Evolutionary conservation across 2,329 filamentous ascomycete genomes (phyloP).

Genomic region (Pseudofabraea citricarpa): DNA sequence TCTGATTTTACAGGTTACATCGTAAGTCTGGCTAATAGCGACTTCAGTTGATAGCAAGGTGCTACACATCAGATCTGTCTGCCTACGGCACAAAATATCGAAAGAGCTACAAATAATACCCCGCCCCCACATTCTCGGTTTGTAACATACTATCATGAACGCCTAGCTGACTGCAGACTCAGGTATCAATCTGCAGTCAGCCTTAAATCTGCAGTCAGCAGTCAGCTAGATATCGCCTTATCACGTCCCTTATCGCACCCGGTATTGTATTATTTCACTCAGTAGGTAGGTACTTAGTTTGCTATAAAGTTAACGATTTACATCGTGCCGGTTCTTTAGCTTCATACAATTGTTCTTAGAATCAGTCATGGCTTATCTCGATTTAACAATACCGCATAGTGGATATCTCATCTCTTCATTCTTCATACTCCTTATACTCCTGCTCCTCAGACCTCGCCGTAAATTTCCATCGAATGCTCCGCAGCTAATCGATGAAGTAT

Average conservation of each 20-base stretch:
- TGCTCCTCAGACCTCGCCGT: background rate
- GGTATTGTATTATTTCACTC: background rate
- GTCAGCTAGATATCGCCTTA: too few species aligned
- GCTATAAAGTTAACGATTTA: background rate
- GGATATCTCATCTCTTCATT: background rate
- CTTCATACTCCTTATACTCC: constrained; percentile 1
- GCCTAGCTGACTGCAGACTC: background rate
- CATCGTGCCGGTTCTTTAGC: background rate
- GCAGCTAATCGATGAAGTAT: constrained; percentile 18
- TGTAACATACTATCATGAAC: background rate
- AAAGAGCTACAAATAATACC: background rate
- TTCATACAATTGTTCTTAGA: background rate
- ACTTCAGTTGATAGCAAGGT: background rate
- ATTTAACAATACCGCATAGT: background rate
- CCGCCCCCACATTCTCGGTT: background rate
- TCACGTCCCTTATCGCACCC: background rate
- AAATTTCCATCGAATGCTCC: constrained; percentile 21
- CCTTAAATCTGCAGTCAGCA: too few species aligned
- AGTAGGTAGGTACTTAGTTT: background rate
- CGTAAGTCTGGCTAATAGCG: background rate
- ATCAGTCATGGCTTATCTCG: background rate
- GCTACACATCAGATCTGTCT: background rate
- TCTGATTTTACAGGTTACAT: background rate
- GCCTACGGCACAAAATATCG: background rate
- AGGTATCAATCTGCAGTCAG: background rate